Base-by-base conservation (phyloP, 1,284 basidiomycete species). In the Tylopilus orsonianus region DNA sequence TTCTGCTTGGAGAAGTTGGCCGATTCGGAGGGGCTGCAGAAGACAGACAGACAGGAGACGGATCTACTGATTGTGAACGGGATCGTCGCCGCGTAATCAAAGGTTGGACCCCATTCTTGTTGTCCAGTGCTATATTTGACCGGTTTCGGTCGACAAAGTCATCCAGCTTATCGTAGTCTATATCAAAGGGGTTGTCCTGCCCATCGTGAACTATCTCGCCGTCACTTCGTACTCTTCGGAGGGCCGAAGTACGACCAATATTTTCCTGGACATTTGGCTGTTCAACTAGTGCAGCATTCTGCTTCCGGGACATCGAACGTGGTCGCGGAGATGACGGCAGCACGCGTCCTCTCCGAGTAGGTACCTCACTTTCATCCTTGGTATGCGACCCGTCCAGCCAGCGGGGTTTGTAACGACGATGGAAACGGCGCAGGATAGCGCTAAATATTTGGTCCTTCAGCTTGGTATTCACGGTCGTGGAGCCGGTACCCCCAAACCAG, bases 401-500 rank as follows among this genome's bases (percentile, higher is more conserved):
- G 29, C 72, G 70, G 22, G 73, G 70, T 29, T 73, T 73, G 23
- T 71, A 74, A 36, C 77, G 76, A 46, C 79, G 79, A 24, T 74
- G 75, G 49, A 92, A 80, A 26, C 85, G 78, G 39, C 84, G 81
- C 50, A 97, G 72, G 26, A 97, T 83, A 12, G 89, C 88, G 47
- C 83, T 87, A 65, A 97, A 94, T 38, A 97, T 90, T 56, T 95
- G 92, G 61, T 97, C 93, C 69, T 93, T 94, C 50, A 97, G 74
- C 66, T 83, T 90, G 35, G 88, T 92, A 67, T 97, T 97, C 48
- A 97, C 93, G 38, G 85, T 81, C 2, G 94, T 97, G 13, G 90
- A 92, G 1, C 94, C 94, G 1, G 85, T 90, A 3, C 94, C 94
- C 32, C 87, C 89, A 58, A 90, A 92, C 76, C 76, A 75, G 51